Evolutionary conservation across 805 yeast species (phyloP), one percentile per base, ranked within the genome.

Genomic region (Suhomyces xylopsoci): DNA sequence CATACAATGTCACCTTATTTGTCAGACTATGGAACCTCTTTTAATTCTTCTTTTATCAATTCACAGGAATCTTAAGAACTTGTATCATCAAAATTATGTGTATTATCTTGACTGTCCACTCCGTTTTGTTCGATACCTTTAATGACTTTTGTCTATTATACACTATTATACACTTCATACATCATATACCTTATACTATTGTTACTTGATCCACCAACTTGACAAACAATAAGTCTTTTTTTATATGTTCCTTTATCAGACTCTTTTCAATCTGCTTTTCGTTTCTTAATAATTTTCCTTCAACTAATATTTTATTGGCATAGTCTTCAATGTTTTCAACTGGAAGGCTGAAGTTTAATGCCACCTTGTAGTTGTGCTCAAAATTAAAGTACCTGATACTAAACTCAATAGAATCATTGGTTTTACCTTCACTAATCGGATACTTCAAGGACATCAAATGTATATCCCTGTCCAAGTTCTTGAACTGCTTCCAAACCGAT

Each of bases 381-480:
- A 54, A 55, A 47, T 59, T 58, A 47, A 54, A 63, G 51, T 64
- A 66, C 24, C 54, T 45, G 9, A 61, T 41, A 5, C 28, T 22
- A 19, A 64, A 58, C 5, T 45, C 34, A 2, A 67, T 40, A 2
- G 20, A 43, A 6, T 17, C 42, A 4, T 48, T 40, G 2, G 48
- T 22, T 5, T 22, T 5, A 26, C 28, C 10, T 10, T 52, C 53
- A 5, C 52, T 45, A 30, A 70, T 45, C 0, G 77, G 78, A 47
- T 58, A 68, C 52, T 59, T 59, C 28, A 70, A 49, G 1, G 69
- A 59, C 2, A 72, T 55, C 48, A 61, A 64, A 58, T 61, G 66
- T 19, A 75, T 58, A 44, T 71, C 74, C 8, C 47, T 36, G 52
- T 74, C 78, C 8, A 67, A 55, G 20, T 46, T 38, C 40, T 51